Base-by-base conservation (phyloP, 495 filamentous ascomycete species). In the Podospora anserina region DNA sequence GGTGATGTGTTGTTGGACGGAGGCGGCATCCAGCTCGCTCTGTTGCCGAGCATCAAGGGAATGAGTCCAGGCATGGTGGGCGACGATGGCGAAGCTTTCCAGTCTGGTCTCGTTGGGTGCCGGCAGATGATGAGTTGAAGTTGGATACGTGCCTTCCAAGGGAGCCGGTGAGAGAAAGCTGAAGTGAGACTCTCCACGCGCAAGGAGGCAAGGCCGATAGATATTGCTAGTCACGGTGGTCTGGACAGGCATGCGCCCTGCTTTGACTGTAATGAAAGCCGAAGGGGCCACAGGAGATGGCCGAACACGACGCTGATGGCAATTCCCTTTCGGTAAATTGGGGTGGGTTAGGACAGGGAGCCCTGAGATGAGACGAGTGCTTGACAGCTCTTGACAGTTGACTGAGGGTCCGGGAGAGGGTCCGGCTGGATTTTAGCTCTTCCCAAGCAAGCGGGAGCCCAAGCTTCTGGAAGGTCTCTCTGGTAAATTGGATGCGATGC, bases 11-110 rank as follows among this genome's bases (percentile, higher is more conserved):
- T 62, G 13, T 30, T 28, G 19, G 23, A 20, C 27, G 26, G 60
- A 7, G 66, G 44, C 4, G 61, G 67, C 53, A 70, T 66, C 30
- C 66, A 63, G 68, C 73, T 77, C 62, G 71, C 34, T 53, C 72
- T 74, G 61, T 67, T 71, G 68, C 55, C 69, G 66, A 76, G 76
- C 72, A 76, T 74, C 34, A 79, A 65, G 65, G 77, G 77, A 23
- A 72, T 72, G 23, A 72, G 39, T 56, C 71, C 71, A 30, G 58
- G 64, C 71, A 72, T 72, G 54, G 62, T 69, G 63, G 67, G 15
- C 34, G 69, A 67, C 56, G 18, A 56, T 62, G 55, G 64, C 63
- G 55, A 58, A n/a, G 23, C n/a, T 19, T 7, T 64, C 63, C 62
- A 39, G 62, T 54, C 34, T 1, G 34, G 19, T 54, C 34, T 3